Base-by-base conservation (phyloP, 371 early-diverging fungal genomes). In the Globomyces sp. region DNA sequence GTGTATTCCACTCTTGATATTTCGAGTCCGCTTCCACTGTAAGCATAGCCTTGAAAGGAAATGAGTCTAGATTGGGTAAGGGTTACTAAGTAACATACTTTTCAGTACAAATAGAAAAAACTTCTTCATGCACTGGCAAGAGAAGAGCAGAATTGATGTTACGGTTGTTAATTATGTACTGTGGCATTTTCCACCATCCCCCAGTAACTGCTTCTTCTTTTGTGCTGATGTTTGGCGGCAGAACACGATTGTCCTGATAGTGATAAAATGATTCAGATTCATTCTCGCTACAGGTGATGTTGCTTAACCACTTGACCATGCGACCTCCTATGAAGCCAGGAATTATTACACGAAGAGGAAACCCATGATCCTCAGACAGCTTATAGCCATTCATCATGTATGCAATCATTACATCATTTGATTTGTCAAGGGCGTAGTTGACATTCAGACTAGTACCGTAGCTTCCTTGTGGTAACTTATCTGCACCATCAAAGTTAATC, bases 321-420 rank as follows among this genome's bases (percentile, higher is more conserved):
- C 93, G 82, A 4, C 90, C 93, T 24, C 93, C 93, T 51, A 92
- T 89, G 57, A 82, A 80, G 2, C 92, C 92, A 37, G 92, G 92
- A 8, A 91, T 85, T 48, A 92, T 79, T 6, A 88, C 77, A 10
- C 92, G 86, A 5, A 90, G 64, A 4, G 92, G 92, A 69, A 75
- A 91, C 0, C 92, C 91, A 70, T 90, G 91, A 73, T 90, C 91
- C 39, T 86, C 85, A 2, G 87, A 65, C 44, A 92, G 74, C 40
- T 71, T 65, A 62, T 78, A 70, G 24, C 90, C 91, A 71, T 92
- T 92, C 86, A 89, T 89, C 68, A 84, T 84, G 49, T 87, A 88
- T 4, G 92, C 91, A 42, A 72, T 34, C 13, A 72, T 5, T 36
- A 61, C 49, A 45, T 67, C 74, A 50, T 40, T 47, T 11, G 13